phyloP scores from a whole-genome alignment of 371 early-diverging fungal species.

The Lichtheimia ramosa region DNA sequence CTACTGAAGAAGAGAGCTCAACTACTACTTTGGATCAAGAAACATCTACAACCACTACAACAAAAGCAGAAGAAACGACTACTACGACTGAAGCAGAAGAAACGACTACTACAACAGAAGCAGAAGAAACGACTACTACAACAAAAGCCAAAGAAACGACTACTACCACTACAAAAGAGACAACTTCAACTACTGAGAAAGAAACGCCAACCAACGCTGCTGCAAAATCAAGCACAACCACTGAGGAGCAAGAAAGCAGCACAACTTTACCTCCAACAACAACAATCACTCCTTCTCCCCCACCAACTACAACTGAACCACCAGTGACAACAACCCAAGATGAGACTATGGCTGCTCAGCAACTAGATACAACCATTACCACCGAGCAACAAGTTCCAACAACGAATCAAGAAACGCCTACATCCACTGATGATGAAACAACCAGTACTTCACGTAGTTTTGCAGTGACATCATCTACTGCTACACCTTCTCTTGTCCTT shows the following conservation, averaged over 20 bases:
- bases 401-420: background rate
- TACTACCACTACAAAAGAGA: background rate
- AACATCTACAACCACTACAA: background rate
- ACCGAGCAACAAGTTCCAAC: background rate
- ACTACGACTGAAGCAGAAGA: background rate
- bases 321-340: background rate
- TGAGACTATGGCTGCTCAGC: background rate
- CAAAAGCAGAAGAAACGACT: background rate
- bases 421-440: background rate
- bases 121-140: background rate
- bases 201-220: background rate
- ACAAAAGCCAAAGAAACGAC: no score
- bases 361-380: background rate
- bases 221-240: no score
- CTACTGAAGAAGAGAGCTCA: background rate
- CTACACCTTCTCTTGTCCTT: slow-evolving; percentile 30
- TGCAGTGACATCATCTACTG: slow-evolving; percentile 29
- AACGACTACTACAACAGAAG: background rate
- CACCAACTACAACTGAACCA: no score
- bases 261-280: no score
- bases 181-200: background rate
- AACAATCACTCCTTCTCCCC: no score
- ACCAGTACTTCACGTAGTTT: slow-evolving; percentile 12
- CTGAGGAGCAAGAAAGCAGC: no score
- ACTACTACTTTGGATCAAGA: background rate